Evolutionary conservation across 2,329 filamentous ascomycete species (phyloP), one percentile per base, ranked within the genome.

Genomic region (Apiospora marii): DNA sequence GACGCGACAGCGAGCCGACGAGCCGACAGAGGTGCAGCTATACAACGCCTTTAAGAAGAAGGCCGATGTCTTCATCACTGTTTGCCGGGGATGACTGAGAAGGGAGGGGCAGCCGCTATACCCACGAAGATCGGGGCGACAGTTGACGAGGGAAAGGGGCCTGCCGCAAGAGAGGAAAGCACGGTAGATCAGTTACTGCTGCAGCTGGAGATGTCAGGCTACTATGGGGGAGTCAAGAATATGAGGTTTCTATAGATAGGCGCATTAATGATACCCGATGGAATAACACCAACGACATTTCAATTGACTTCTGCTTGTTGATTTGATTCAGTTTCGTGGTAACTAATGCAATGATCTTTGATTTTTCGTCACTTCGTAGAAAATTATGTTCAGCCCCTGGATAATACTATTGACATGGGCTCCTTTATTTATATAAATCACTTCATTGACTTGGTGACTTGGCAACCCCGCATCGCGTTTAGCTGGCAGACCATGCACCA

Each of bases 1-100:
- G 53, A 74, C 74, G 76, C 78, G 74, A 74, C 76, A 22, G 37
- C 27, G 10, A 48, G 30, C 24, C 6, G 43, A 46, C 13, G 34
- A 48, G 41, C 53, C 43, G 61, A 78, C 82, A 44, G 75, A 81
- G 0, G 75, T 78, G 64, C 81, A 86, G 24, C 79, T 96, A 19
- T 94, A 96, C 79, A 80, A 82, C 3, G 84, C 84, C 44, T 94
- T 97, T 77, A 88, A 87, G 78, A 93, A 91, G 80, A 94, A 94
- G 77, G 87, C 94, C 0, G 87, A 90, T 37, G 88, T 93, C 0
- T 96, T 97, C 77, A 86, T 96, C 72, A 92, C 86, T 68, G 93
- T 93, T 1, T 96, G 90, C 80, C 88, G 87, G 91, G 87, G 1
- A 85, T 93, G 78, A 91, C 86, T 58, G 93, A 91, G 79, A 94